Percentiles rank a stretch among this genome's conserved stretches.
Conservation (phyloP, 2,329 filamentous ascomycete genomes). For the Calonectria hongkongensis region DNA sequence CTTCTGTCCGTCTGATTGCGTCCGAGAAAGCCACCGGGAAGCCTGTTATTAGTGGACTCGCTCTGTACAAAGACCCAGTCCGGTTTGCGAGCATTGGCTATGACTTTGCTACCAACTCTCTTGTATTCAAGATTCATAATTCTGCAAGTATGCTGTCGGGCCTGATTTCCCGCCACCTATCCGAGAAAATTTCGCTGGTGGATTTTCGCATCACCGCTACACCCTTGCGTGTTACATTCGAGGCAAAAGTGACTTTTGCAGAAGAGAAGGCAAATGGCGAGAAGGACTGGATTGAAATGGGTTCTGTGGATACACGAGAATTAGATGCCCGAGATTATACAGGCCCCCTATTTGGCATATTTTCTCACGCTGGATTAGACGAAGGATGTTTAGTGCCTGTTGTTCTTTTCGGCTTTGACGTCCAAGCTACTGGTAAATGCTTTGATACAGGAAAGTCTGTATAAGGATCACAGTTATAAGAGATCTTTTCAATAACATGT, state of each 20-base stretch:
- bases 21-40: neutral
- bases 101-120: neutral
- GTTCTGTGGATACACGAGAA: neutral
- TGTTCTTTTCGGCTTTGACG: neutral
- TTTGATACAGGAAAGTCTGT: no score
- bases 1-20: neutral
- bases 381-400: neutral
- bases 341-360: conserved; percentile 2
- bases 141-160: neutral
- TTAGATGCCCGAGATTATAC: conserved; percentile 12
- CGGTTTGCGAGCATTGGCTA: conserved; percentile 13
- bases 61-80: conserved; percentile 15
- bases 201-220: conserved; percentile 4
- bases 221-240: neutral
- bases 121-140: conserved; percentile 26
- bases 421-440: no score
- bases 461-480: no score
- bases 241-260: neutral
- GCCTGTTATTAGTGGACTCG: neutral
- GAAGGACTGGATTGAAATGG: conserved; percentile 14
- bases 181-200: neutral
- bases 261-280: neutral
- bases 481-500: no score
- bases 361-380: neutral
- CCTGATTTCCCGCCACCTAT: neutral